Evolutionary conservation across 176 grass and related monocot species (phyloP).

Genomic region (Triticum aestivum): IWGSC_CS_RefSeq_v2.1 NC_057797.1:188118790-188119289

Average conservation of each 20-base stretch:
- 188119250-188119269: background rate
- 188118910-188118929: constrained; percentile 6
- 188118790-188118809: background rate
- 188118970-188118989: constrained; percentile 15
- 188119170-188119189: background rate
- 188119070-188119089: constrained; percentile 20
- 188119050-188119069: background rate
- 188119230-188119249: too few species aligned
- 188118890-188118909: background rate
- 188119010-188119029: background rate
- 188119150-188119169: background rate
- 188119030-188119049: constrained; percentile 13
- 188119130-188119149: background rate
- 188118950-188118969: background rate
- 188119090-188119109: constrained; percentile 7
- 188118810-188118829: background rate
- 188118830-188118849: constrained; percentile 25
- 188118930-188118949: background rate
- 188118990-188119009: background rate
- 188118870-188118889: background rate
- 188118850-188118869: constrained; percentile 37
- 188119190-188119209: background rate
- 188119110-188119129: constrained; percentile 36
- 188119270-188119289: background rate
- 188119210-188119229: background rate